These are phyloP conservation scores for Glaciozyma antarctica DNA, from an alignment of 768 basidiomycete genomes.

Conservation along the genomic window DNA sequence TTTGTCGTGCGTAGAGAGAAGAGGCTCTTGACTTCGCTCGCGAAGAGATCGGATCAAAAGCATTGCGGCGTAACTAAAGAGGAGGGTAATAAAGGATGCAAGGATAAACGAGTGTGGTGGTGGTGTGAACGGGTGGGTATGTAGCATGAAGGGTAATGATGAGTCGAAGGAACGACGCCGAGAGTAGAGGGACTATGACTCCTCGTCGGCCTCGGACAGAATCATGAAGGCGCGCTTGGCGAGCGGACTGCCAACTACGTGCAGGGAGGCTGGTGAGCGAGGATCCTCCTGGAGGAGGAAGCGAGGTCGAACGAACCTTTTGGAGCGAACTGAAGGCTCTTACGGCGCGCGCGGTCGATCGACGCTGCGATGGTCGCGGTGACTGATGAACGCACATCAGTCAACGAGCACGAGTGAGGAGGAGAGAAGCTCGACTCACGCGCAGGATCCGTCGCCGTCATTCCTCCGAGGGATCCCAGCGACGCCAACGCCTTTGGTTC, in stretches of 20 bases:
- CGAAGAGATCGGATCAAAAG: too few species aligned
- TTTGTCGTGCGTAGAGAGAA: too few species aligned
- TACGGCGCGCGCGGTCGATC: conserved; percentile 24
- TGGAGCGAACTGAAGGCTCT: conserved; percentile 20
- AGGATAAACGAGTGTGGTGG: too few species aligned
- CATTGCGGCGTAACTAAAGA: too few species aligned
- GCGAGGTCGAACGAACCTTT: not conserved
- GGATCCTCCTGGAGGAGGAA: too few species aligned
- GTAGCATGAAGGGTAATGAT: too few species aligned
- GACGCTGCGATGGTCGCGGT: conserved; percentile 28
- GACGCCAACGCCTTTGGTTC: conserved; percentile 29
- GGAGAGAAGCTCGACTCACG: conserved; percentile 4
- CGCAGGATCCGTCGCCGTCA: conserved; percentile 1
- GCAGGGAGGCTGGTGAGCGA: not conserved
- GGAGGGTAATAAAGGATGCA: too few species aligned
- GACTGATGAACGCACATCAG: not conserved
- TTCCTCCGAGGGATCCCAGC: not conserved
- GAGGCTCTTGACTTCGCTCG: too few species aligned
- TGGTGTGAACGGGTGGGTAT: too few species aligned
- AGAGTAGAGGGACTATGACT: not conserved
- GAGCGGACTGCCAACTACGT: conserved; percentile 22
- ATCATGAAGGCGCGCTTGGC: conserved; percentile 24
- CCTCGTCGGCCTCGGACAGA: conserved; percentile 8
- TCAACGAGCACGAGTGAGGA: too few species aligned
- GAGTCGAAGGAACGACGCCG: too few species aligned